These are phyloP conservation scores for Emmonsia crescens DNA, from an alignment of 2,329 filamentous ascomycete genomes.

Conservation along the genomic window DNA sequence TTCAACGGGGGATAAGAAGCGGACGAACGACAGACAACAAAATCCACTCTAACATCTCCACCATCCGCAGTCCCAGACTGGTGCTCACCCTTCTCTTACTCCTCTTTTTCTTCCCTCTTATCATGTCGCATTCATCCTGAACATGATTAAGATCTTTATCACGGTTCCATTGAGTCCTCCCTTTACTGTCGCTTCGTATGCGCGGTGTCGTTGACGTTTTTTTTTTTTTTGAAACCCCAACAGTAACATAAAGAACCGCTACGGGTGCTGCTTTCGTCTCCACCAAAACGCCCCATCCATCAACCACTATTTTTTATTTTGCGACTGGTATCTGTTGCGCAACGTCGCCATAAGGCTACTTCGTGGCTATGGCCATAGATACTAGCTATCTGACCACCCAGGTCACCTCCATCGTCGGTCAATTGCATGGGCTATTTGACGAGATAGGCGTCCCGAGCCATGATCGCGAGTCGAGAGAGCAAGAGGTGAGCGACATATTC, in stretches of 20 bases:
- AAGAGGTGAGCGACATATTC: slow-evolving; percentile 54
- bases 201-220: background rate
- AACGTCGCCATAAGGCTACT: background rate
- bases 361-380: slow-evolving; percentile 54
- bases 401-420: slow-evolving; percentile 85
- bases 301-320: background rate
- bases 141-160: background rate
- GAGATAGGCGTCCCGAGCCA: slow-evolving; percentile 92
- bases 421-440: slow-evolving; percentile 90
- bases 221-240: background rate
- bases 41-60: background rate
- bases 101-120: background rate
- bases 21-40: background rate
- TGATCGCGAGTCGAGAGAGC: slow-evolving; percentile 81
- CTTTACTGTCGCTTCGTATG: background rate
- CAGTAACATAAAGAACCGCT: background rate
- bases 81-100: background rate
- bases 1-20: background rate
- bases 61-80: background rate
- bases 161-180: background rate
- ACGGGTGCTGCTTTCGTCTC: background rate
- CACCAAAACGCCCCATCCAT: background rate
- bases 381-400: slow-evolving; percentile 88
- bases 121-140: background rate
- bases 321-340: background rate